phyloP scores from a whole-genome alignment of 768 basidiomycete species.

The Podaxis rugospora region DNA sequence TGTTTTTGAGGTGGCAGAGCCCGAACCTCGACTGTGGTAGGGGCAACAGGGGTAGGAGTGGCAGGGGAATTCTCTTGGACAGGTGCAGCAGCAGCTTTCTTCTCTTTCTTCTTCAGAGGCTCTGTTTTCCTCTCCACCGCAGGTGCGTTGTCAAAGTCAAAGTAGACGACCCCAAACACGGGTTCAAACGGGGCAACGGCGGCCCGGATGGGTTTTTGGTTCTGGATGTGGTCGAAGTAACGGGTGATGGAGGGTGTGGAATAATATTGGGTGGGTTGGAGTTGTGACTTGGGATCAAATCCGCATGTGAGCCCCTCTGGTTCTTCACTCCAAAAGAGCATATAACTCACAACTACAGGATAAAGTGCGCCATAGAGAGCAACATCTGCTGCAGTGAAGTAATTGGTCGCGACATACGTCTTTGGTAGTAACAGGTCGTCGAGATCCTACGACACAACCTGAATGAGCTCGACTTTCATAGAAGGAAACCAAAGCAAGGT shows the following conservation, averaged over 20 bases:
- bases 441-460: slow-evolving; percentile 47
- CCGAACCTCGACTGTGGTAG: slow-evolving; percentile 12
- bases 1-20: slow-evolving; percentile 15
- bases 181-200: slow-evolving; percentile 47
- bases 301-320: neutral
- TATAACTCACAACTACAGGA: slow-evolving; percentile 62
- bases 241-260: slow-evolving; percentile 80
- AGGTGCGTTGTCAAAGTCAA: slow-evolving; percentile 78
- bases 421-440: slow-evolving; percentile 66
- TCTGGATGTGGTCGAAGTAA: slow-evolving; percentile 95
- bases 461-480: neutral
- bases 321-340: neutral
- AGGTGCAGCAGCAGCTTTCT: slow-evolving; percentile 34
- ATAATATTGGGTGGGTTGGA: slow-evolving; percentile 71
- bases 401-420: slow-evolving; percentile 83
- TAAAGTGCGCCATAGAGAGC: slow-evolving; percentile 89
- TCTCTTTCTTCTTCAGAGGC: slow-evolving; percentile 75
- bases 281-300: slow-evolving; percentile 47
- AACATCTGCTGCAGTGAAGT: slow-evolving; percentile 86
- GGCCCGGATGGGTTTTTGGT: slow-evolving; percentile 54
- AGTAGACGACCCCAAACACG: slow-evolving; percentile 50
- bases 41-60: slow-evolving; percentile 1
- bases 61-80: slow-evolving; percentile 24
- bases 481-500: neutral
- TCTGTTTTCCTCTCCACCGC: slow-evolving; percentile 67